These are phyloP conservation scores for Cornus controversa DNA, from an alignment of 148 eudicot genomes.

Conservation along the genomic window DNA sequence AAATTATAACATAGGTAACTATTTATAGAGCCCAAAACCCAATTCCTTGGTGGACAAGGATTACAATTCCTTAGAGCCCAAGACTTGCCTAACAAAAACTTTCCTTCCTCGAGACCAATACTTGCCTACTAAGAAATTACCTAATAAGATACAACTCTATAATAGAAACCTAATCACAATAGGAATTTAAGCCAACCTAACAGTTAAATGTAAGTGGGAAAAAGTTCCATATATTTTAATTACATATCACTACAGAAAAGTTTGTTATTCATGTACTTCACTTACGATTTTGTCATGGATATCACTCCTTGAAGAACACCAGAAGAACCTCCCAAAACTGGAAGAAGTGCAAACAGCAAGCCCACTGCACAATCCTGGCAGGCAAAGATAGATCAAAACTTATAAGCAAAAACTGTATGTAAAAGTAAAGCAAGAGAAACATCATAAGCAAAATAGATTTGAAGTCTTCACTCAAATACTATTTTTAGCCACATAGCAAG, in stretches of 20 bases:
- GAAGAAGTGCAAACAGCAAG: constrained; percentile 91
- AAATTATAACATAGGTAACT: too few relatives aligned
- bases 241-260: constrained; percentile 1
- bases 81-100: too few relatives aligned
- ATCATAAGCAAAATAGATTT: not conserved
- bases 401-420: not conserved
- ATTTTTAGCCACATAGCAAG: not conserved
- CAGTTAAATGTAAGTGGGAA: not conserved
- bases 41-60: too few relatives aligned
- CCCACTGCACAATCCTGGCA: constrained; percentile 97
- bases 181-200: too few relatives aligned
- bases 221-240: not conserved
- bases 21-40: too few relatives aligned
- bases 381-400: constrained; percentile 13
- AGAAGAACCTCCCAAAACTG: constrained; percentile 90
- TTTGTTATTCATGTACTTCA: constrained; percentile 3
- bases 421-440: constrained; percentile 11
- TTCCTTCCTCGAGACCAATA: too few relatives aligned
- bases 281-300: constrained; percentile 97
- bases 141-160: too few relatives aligned
- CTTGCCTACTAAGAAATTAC: too few relatives aligned
- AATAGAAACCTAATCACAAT: too few relatives aligned
- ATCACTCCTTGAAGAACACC: constrained; percentile 83
- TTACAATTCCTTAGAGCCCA: too few relatives aligned
- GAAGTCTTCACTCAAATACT: not conserved